Evolutionary conservation across 176 grass and related monocot genomes (phyloP).

Genomic region (Triticum urartu): DNA sequence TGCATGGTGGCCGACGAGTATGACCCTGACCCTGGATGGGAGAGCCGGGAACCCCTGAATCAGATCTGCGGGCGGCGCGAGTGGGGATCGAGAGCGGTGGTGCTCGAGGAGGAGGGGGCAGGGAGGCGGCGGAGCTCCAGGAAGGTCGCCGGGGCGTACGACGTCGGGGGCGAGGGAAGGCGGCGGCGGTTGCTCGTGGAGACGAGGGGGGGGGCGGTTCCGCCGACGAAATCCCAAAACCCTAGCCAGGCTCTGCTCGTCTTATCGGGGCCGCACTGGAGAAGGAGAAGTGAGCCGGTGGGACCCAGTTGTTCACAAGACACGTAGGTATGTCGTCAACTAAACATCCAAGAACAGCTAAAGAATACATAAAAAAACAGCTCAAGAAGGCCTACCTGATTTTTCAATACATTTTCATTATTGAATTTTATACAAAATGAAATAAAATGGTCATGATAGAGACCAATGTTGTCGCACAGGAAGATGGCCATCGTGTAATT

Average conservation of each 20-base stretch:
- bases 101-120: neutral
- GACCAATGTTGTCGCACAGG: no score
- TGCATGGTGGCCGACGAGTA: conserved; percentile 3
- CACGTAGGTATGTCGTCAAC: no score
- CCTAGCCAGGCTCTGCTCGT: neutral
- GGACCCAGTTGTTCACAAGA: no score
- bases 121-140: neutral
- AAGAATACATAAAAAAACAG: no score
- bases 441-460: no score
- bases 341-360: no score
- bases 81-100: neutral
- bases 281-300: neutral
- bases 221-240: neutral
- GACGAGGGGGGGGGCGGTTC: neutral
- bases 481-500: no score
- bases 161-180: neutral
- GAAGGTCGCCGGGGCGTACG: neutral
- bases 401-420: no score
- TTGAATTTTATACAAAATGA: no score
- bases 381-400: no score
- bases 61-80: neutral
- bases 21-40: neutral
- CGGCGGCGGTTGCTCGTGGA: neutral
- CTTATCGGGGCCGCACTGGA: neutral
- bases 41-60: neutral